Percentiles rank a stretch among this genome's conserved stretches.
These are phyloP conservation scores for Coemansia nantahalensis DNA, from an alignment of 192 early-diverging fungal species.

Conservation along the genomic window DNA sequence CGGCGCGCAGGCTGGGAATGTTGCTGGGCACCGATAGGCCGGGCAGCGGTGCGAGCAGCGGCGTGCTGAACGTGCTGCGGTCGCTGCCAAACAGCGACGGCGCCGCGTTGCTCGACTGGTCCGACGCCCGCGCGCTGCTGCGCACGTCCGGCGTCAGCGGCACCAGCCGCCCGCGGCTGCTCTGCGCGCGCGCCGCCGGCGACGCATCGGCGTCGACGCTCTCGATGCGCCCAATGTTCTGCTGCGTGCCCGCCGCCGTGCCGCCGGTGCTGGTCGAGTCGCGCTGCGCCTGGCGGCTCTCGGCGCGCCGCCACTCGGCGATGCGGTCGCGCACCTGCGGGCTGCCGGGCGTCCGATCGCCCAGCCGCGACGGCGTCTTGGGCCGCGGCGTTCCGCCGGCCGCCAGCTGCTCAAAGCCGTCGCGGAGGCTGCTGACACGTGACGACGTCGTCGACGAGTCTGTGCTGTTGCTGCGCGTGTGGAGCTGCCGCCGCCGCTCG, in stretches of 20 bases:
- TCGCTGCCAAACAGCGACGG: constrained; percentile 53
- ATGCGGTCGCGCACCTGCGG: constrained; percentile 42
- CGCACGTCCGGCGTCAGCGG: constrained; percentile 32
- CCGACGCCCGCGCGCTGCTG: constrained; percentile 15
- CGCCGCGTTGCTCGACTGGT: constrained; percentile 48
- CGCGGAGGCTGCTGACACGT: constrained; percentile 50
- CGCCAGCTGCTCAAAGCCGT: constrained; percentile 36
- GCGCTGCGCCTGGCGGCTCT: no score
- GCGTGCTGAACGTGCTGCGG: constrained; percentile 45
- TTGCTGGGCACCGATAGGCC: constrained; percentile 45
- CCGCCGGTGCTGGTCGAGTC: no score
- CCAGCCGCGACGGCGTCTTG: not conserved
- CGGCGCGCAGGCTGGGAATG: constrained; percentile 40
- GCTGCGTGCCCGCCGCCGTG: constrained; percentile 28
- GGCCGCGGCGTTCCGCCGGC: not conserved
- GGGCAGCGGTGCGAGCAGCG: constrained; percentile 37
- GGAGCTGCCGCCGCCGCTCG: constrained; percentile 8
- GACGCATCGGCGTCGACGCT: constrained; percentile 7
- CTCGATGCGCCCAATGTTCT: constrained; percentile 42
- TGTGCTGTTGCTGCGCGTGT: constrained; percentile 37
- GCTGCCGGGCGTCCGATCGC: not conserved
- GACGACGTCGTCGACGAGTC: constrained; percentile 18
- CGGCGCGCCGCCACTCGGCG: constrained; percentile 47
- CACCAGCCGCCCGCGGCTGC: constrained; percentile 4
- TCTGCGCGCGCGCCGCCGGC: not conserved